Percentiles rank a stretch among this genome's conserved stretches.
These are phyloP conservation scores for Emergomyces orientalis DNA, from an alignment of 2,329 filamentous ascomycete species.

Conservation along the genomic window DNA sequence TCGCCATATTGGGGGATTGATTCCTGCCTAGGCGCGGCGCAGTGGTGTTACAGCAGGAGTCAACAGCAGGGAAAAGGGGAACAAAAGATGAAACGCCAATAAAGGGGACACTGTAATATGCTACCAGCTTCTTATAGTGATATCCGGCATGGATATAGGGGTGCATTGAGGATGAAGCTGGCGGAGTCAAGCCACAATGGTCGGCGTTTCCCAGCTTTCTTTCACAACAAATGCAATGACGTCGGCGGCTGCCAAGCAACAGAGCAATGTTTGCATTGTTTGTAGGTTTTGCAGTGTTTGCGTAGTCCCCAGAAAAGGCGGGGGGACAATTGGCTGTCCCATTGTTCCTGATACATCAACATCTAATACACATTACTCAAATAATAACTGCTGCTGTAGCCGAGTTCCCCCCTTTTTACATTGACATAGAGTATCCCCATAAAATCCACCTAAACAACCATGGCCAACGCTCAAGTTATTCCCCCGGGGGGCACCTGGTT, in stretches of 20 bases:
- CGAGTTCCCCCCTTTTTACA: slow-evolving; percentile 3
- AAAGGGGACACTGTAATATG: not conserved
- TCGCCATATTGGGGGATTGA: slow-evolving; percentile 8
- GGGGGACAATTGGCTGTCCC: not conserved
- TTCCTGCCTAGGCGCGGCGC: not conserved
- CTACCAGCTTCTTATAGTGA: not conserved
- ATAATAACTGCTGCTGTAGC: slow-evolving; percentile 8
- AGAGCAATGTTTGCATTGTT: slow-evolving; percentile 14
- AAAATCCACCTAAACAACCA: slow-evolving; percentile 27
- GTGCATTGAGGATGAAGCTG: not conserved
- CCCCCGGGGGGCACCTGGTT: slow-evolving; percentile 70
- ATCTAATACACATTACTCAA: slow-evolving; percentile 9
- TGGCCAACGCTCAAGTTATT: slow-evolving; percentile 42
- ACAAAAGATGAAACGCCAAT: not conserved
- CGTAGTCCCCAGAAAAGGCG: not conserved
- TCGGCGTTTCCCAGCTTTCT: not conserved
- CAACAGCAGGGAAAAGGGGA: not conserved
- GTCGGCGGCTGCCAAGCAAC: slow-evolving; percentile 16
- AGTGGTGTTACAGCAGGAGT: not conserved
- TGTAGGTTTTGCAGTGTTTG: slow-evolving; percentile 25
- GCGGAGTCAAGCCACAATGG: not conserved
- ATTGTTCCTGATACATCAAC: slow-evolving; percentile 5
- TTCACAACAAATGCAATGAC: slow-evolving; percentile 20
- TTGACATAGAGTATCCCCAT: not conserved
- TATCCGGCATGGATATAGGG: not conserved